Percentiles rank a stretch among this genome's conserved stretches.
These are phyloP conservation scores for Chiua virens DNA, from an alignment of 768 basidiomycete species.

Conservation along the genomic window DNA sequence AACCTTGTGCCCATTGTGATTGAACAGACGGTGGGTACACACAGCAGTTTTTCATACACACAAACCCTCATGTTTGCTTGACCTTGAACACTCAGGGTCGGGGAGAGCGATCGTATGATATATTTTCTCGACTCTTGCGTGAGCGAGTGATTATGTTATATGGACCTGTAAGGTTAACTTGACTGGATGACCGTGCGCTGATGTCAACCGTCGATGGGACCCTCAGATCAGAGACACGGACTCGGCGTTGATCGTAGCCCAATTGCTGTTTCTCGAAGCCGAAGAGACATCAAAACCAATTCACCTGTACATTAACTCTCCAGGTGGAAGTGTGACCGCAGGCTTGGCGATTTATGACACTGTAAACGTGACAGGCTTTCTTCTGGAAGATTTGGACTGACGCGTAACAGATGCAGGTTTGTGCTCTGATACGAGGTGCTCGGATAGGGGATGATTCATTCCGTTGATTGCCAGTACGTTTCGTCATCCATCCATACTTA, in stretches of 20 bases:
- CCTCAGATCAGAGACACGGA: constrained; percentile 84
- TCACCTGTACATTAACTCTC: constrained; percentile 95
- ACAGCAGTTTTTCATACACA: constrained; percentile 4
- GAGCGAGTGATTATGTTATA: constrained; percentile 96
- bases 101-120: constrained; percentile 91
- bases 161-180: constrained; percentile 66
- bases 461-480: constrained; percentile 62
- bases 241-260: constrained; percentile 85
- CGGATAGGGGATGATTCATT: constrained; percentile 26
- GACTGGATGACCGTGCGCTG: constrained; percentile 6
- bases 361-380: constrained; percentile 45
- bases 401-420: constrained; percentile 67
- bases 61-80: constrained; percentile 10
- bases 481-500: constrained; percentile 95
- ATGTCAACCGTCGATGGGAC: constrained; percentile 12
- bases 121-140: constrained; percentile 88
- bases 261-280: constrained; percentile 93
- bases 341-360: constrained; percentile 98
- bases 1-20: constrained; percentile 90
- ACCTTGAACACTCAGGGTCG: constrained; percentile 52
- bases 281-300: constrained; percentile 94
- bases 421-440: constrained; percentile 11
- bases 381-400: constrained; percentile 14
- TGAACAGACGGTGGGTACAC: constrained; percentile 73
- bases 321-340: constrained; percentile 94